Base-by-base conservation (phyloP, 805 yeast genomes). In the Candida khao-thaluensis region DNA sequence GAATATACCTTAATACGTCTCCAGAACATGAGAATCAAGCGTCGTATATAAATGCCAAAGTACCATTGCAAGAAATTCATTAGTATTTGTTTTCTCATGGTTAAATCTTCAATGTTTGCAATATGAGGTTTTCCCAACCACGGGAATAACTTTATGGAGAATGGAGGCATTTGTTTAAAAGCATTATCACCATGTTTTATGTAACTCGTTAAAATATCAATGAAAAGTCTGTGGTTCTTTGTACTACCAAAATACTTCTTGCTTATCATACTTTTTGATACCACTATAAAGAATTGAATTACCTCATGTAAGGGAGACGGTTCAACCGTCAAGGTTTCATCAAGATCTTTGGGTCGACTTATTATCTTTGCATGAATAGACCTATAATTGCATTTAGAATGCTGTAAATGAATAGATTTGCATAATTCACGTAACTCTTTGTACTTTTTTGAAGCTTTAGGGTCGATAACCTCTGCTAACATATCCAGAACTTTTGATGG, bases 1-100 rank as follows among this genome's bases (percentile, higher is more conserved):
- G 6, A 9, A 9, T 11, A n/a, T 17, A 27, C 20, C 2, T 33
- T 25, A 4, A 43, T 12, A 10, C 39, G 18, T 29, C 35, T 41
- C 48, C 48, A 47, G 25, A 40, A 44, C 24, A 23, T 41, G 7
- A 7, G 11, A 15, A 33, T 9, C 2, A 44, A 15, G 3, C 45
- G 17, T 21, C 37, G 22, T 12, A 85, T 46, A 36, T 80, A 69
- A 0, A 24, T 27, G 0, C 58, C 45, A 28, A 83, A 74, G 2
- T 83, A 35, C 95, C 95, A 90, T 1, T 37, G 34, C 1, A 84
- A 18, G 35, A 85, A 77, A 2, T 52, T 46, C 2, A 48, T 40
- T 9, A 80, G 54, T 12, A 74, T 48, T 0, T 39, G 12, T 33
- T 52, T 56, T 3, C 81, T 64, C 42, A 60, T 57, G 1, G 46